Conservation (phyloP, 805 yeast species). For the Ogataea sp. region DNA sequence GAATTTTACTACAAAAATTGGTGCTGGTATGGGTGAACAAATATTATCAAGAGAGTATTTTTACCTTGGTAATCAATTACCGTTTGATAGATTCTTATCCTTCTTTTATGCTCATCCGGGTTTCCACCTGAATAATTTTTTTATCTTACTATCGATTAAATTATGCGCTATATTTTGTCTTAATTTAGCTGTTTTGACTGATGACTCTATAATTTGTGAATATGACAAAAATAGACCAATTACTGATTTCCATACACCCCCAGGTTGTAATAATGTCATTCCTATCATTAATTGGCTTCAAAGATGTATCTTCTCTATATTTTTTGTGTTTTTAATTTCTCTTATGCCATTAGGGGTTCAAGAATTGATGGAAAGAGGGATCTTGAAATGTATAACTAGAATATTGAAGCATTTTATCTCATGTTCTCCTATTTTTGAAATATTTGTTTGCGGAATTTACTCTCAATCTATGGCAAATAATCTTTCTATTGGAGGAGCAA, state of each 20-base stretch:
- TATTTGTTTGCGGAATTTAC: conserved; percentile 71
- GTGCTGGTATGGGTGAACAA: conserved; percentile 90
- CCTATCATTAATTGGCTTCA: conserved; percentile 73
- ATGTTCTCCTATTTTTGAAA: conserved; percentile 70
- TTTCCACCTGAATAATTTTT: conserved; percentile 72
- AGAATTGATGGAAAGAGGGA: conserved; percentile 68
- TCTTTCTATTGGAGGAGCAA: conserved; percentile 70
- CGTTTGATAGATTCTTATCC: conserved; percentile 69
- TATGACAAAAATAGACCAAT: conserved; percentile 51
- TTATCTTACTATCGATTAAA: conserved; percentile 61
- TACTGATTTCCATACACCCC: conserved; percentile 54
- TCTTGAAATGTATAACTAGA: conserved; percentile 60
- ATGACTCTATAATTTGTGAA: conserved; percentile 53
- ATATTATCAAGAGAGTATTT: conserved; percentile 76
- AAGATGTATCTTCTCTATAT: conserved; percentile 65
- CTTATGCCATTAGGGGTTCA: conserved; percentile 72
- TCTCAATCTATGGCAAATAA: conserved; percentile 64
- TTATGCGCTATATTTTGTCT: conserved; percentile 50
- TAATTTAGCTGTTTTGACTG: conserved; percentile 56
- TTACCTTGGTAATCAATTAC: conserved; percentile 68
- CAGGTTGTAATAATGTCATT: conserved; percentile 61
- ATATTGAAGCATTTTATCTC: conserved; percentile 60
- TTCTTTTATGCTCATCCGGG: conserved; percentile 86
- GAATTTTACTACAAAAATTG: conserved; percentile 77
- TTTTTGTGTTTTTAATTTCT: conserved; percentile 66